Base-by-base conservation (phyloP, 179 eudicot species). In the Camellia oleifera region DNA sequence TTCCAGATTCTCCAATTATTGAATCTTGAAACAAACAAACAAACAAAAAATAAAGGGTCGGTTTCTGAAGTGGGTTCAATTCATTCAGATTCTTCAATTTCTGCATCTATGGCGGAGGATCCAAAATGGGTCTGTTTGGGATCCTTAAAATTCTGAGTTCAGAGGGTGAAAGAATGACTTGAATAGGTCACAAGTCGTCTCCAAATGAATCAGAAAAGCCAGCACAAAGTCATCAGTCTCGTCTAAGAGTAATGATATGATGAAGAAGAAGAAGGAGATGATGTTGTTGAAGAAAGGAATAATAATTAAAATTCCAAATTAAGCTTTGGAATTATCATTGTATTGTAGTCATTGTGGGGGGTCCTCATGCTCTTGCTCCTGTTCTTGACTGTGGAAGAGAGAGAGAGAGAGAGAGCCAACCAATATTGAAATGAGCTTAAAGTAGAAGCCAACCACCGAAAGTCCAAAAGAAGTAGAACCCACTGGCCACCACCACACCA, bases 1-100 rank as follows among this genome's bases (percentile, higher is more conserved):
- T 73, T 77, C 52, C 76, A 76, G 70, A 20, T 79, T 77, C 73
- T 68, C 42, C 80, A 65, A 72, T 53, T 48, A 44, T 84, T 77
- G 75, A 73, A 70, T 60, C 82, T 56, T 40, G 4, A 42, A 74
- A 74, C 77, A 74, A 1, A 7, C 68, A 42, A 40, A 73, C 11
- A 13, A 11, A 69, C n/a, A 18, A 69, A n/a, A 26, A 20, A 18
- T 9, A 71, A 12, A n/a, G 17, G n/a, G 75, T 6, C 1, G n/a
- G 44, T 52, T 18, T 46, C n/a, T 26, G 48, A 44, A 17, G 40
- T n/a, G 54, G 56, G 67, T 32, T 32, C 40, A 32, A 6, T 75
- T 63, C 3, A 45, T 58, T 75, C 67, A 46, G 44, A 61, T 61
- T 76, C 69, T 62, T 76, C 78, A 76, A 76, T 20, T 50, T 65